Conservation (phyloP, 2,329 filamentous ascomycete genomes). For the Aureobasidium vineae region DNA sequence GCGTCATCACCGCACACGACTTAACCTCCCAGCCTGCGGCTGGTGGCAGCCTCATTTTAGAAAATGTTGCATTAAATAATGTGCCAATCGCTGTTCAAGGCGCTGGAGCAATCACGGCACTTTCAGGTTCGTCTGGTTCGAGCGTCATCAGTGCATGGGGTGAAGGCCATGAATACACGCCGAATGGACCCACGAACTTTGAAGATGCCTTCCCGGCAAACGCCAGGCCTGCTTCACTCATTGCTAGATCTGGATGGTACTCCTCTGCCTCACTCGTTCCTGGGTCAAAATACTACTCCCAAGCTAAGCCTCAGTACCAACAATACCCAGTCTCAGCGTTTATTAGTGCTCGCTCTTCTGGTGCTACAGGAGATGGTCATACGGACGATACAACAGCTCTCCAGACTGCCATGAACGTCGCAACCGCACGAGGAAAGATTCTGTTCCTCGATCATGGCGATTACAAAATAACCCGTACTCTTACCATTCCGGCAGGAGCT, state of each 20-base stretch:
- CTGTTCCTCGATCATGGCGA: constrained; percentile 75
- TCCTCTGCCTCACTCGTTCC: constrained; percentile 32
- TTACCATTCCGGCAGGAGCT: constrained; percentile 61
- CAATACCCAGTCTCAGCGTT: constrained; percentile 42
- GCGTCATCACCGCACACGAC: constrained; percentile 51
- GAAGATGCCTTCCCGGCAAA: constrained; percentile 48
- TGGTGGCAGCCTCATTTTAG: constrained; percentile 41
- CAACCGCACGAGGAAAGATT: constrained; percentile 52
- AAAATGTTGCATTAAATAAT: constrained; percentile 55
- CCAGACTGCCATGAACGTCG: constrained; percentile 55
- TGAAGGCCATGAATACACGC: constrained; percentile 47
- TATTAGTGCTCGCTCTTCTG: constrained; percentile 44
- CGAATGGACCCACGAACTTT: constrained; percentile 46
- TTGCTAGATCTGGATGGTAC: constrained; percentile 51
- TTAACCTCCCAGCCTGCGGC: background rate
- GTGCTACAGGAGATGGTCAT: constrained; percentile 53
- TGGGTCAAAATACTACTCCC: constrained; percentile 50
- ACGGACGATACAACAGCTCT: constrained; percentile 62
- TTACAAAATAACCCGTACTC: constrained; percentile 60
- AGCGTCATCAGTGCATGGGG: constrained; percentile 45
- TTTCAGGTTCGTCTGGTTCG: constrained; percentile 41
- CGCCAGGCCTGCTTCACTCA: constrained; percentile 45
- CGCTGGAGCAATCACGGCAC: constrained; percentile 38
- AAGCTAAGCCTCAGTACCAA: constrained; percentile 57
- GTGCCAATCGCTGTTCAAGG: constrained; percentile 48